These are phyloP conservation scores for Neurospora tetrasperma DNA, from an alignment of 495 filamentous ascomycete species.

Conservation along the genomic window DNA sequence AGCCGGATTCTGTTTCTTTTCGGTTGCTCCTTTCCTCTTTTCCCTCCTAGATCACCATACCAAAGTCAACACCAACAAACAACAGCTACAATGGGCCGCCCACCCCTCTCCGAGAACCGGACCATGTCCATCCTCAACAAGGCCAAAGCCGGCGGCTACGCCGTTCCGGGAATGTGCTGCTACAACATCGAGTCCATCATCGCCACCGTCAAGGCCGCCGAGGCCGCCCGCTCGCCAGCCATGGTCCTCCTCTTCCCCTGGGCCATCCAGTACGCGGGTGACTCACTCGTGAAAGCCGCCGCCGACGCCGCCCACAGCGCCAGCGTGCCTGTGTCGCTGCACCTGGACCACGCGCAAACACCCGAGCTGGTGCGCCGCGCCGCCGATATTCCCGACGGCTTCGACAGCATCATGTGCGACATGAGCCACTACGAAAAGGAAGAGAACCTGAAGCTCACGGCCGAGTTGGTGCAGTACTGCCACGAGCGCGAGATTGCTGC, in stretches of 20 bases:
- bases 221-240: constrained; percentile 59
- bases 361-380: constrained; percentile 59
- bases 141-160: constrained; percentile 55
- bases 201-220: constrained; percentile 67
- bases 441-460: constrained; percentile 64
- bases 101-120: constrained; percentile 46
- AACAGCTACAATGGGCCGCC: constrained; percentile 36
- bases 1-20: not conserved
- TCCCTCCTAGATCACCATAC: not conserved
- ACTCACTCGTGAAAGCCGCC: constrained; percentile 33
- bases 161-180: constrained; percentile 66
- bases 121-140: constrained; percentile 59
- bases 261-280: constrained; percentile 62
- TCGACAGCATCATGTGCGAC: constrained; percentile 77
- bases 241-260: constrained; percentile 85
- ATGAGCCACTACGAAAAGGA: constrained; percentile 77
- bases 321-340: constrained; percentile 59
- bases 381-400: constrained; percentile 51
- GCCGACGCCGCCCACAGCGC: constrained; percentile 48
- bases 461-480: constrained; percentile 60
- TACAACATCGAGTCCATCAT: constrained; percentile 83
- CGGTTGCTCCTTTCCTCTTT: not conserved
- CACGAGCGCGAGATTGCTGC: constrained; percentile 65
- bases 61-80: not conserved
- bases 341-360: constrained; percentile 68